phyloP scores from a whole-genome alignment of 2,329 filamentous ascomycete genomes.

The Botrytis paeoniae region DNA sequence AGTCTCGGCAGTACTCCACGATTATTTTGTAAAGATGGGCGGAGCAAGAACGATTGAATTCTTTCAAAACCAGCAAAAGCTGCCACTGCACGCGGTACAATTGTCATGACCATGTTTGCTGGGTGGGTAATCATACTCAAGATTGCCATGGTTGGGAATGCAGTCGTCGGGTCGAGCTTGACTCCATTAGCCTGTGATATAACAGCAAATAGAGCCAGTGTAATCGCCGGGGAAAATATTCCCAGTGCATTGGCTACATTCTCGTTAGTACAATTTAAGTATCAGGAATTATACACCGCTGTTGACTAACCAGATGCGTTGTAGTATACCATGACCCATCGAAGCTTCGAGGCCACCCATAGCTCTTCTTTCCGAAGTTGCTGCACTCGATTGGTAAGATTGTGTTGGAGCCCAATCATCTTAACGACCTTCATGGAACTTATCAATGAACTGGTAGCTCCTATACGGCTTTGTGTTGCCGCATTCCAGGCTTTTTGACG shows the following conservation, averaged over 20 bases:
- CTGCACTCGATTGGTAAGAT: slow-evolving; percentile 10
- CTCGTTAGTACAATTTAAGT: background rate
- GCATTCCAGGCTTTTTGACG: slow-evolving; percentile 43
- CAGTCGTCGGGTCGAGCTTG: slow-evolving; percentile 20
- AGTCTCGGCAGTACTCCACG: slow-evolving; percentile 15
- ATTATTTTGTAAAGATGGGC: slow-evolving; percentile 15
- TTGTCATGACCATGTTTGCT: slow-evolving; percentile 30
- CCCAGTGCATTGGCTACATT: slow-evolving; percentile 29
- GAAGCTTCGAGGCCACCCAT: slow-evolving; percentile 35
- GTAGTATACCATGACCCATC: slow-evolving; percentile 44
- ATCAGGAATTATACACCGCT: slow-evolving; percentile 19
- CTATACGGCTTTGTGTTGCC: slow-evolving; percentile 43
- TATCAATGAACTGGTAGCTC: slow-evolving; percentile 40
- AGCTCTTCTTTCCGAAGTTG: slow-evolving; percentile 34
- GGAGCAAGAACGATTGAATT: slow-evolving; percentile 37
- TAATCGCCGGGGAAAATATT: slow-evolving; percentile 30
- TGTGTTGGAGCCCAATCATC: slow-evolving; percentile 35
- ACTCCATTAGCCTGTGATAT: slow-evolving; percentile 16
- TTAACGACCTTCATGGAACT: slow-evolving; percentile 43
- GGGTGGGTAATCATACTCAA: slow-evolving; percentile 29
- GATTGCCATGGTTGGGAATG: slow-evolving; percentile 28
- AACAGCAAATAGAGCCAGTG: slow-evolving; percentile 26
- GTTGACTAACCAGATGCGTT: slow-evolving; percentile 41
- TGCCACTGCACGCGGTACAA: slow-evolving; percentile 24
- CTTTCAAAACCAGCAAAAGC: slow-evolving; percentile 26